Base-by-base conservation (phyloP, 2,329 filamentous ascomycete species). In the Aspergillus glaucus region DNA sequence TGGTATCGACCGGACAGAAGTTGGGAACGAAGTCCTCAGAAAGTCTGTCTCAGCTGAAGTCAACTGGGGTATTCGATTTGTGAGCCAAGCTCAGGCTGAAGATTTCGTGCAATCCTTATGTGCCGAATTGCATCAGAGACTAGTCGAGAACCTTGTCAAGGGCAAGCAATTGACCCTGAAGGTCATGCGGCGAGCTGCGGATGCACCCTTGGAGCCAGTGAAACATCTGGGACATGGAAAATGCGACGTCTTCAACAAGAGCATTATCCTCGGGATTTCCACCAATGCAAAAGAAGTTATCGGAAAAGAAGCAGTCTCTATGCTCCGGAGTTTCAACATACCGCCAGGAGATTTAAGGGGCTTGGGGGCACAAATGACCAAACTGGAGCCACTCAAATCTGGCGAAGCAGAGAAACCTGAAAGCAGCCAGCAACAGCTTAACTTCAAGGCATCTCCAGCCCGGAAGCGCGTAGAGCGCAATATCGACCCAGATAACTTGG, bases 41-140 rank as follows among this genome's bases (percentile, higher is more conserved):
- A 98, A 97, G 64, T 97, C 92, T 0, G 89, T 98, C 0, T 97
- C 93, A 2, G 92, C 92, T 1, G 93, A 98, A 65, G 89, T 98
- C 53, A 98, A 93, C 60, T 98, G 93, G 93, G 93, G 94, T 2
- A 95, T 98, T 48, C 84, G 93, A 5, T 98, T 98, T 64, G 82
- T 93, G 57, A 94, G 80, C 51, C 89, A 96, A 62, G 79, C 81
- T n/a, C 92, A 98, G 68, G 91, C 90, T 0, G 92, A 97, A 50
- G 88, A 94, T 55, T 98, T 98, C 65, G 79, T 97, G 26, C 75
- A 82, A 52, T 93, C 88, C 55, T 74, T 98, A 0, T 93, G 88
- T 62, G 85, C 85, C 48, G 93, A 98, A 67, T 73, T 98, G 6
- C 84, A 91, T 58, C 85, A 84, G 48, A 80, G 93, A 1, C 72